A percentile compares a stretch with the other conserved stretches of the same genome.
phyloP scores from a whole-genome alignment of 1,139 yeast genomes.

The Sugiyamaella neomexicana region DNA sequence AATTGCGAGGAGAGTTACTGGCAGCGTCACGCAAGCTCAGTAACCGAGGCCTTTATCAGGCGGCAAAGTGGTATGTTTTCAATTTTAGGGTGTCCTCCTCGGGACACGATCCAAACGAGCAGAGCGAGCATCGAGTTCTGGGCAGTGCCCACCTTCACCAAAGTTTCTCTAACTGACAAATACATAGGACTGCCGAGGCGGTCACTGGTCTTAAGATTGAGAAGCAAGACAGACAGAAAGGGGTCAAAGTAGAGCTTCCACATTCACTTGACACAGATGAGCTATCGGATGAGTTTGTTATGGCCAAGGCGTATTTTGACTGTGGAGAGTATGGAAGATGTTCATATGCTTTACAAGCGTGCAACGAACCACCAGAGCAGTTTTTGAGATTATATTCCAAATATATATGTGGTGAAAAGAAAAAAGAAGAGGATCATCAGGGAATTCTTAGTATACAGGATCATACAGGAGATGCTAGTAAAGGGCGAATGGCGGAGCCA shows the following conservation, averaged over 20 bases:
- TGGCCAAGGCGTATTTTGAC: conserved; percentile 76
- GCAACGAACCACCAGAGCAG: conserved; percentile 50
- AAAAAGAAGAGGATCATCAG: conserved; percentile 69
- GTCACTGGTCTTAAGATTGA: conserved; percentile 49
- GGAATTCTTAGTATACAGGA: conserved; percentile 56
- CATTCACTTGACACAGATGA: conserved; percentile 23
- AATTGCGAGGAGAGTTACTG: conserved; percentile 40
- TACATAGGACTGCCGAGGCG: conserved; percentile 61
- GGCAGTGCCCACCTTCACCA: background rate
- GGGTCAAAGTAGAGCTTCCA: background rate
- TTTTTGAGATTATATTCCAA: conserved; percentile 70
- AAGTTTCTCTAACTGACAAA: background rate
- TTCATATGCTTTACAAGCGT: conserved; percentile 55
- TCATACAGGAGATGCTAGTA: conserved; percentile 21
- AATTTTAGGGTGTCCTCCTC: background rate
- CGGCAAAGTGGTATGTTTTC: conserved; percentile 66
- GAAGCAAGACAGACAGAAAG: conserved; percentile 22
- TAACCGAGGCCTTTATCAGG: conserved; percentile 58
- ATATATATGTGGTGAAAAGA: conserved; percentile 72
- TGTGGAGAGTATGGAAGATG: conserved; percentile 87
- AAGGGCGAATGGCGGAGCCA: conserved; percentile 27
- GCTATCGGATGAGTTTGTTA: conserved; percentile 35
- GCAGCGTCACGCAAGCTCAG: conserved; percentile 45
- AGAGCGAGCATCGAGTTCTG: background rate
- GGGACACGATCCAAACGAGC: background rate